phyloP scores from a whole-genome alignment of 106 monocot genomes.

The Dactylorhiza incarnata region DNA sequence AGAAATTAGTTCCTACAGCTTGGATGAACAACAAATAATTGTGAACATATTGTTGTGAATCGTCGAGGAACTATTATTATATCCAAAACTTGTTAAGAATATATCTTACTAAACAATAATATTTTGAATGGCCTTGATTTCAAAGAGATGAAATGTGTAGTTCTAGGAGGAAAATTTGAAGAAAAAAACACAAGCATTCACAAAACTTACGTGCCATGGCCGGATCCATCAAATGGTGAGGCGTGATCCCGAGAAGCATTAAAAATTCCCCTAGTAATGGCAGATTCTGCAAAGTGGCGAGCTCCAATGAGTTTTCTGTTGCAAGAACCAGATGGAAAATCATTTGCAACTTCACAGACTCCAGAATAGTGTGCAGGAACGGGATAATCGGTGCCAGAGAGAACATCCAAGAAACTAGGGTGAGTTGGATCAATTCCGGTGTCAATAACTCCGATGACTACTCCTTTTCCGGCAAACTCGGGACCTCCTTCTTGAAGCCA shows the following conservation, averaged over 20 bases:
- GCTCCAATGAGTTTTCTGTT: conserved; percentile 94
- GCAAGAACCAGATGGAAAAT: conserved; percentile 97
- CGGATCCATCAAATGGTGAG: conserved; percentile 95
- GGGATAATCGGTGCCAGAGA: conserved; percentile 33
- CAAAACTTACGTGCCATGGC: conserved; percentile 89
- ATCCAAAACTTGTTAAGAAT: neutral
- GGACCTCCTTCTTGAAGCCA: conserved; percentile 88
- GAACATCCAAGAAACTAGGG: conserved; percentile 71
- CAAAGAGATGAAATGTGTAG: neutral
- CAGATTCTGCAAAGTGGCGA: conserved; percentile 95
- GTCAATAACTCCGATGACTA: conserved; percentile 91
- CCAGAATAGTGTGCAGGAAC: conserved; percentile 81
- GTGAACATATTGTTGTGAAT: neutral
- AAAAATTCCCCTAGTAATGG: conserved; percentile 87
- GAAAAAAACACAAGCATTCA: neutral
- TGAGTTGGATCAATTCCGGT: conserved; percentile 93
- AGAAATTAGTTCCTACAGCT: neutral
- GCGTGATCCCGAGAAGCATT: conserved; percentile 81
- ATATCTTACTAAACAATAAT: neutral
- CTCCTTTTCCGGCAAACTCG: conserved; percentile 72
- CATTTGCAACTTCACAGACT: conserved; percentile 83
- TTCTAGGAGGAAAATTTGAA: neutral
- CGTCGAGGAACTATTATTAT: neutral
- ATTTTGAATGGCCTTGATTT: neutral
- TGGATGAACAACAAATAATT: neutral